Evolutionary conservation across 1,284 basidiomycete species (phyloP), one percentile per base, ranked within the genome.

Genomic region (Uromyces viciae-fabae): DNA sequence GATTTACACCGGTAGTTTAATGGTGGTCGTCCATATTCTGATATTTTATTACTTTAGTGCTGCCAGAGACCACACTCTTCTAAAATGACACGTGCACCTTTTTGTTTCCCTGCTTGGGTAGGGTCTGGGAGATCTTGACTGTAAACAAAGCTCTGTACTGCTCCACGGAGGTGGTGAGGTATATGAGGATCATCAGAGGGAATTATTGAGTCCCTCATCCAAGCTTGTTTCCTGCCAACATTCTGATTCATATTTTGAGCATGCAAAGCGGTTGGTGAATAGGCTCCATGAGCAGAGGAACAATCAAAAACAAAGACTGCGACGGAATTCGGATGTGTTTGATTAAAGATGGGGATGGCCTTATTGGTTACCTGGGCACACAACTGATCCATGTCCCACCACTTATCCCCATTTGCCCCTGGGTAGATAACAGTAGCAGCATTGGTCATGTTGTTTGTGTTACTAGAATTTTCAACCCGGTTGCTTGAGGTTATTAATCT

Each of bases 311-410:
- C 22, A 42, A 64, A 75, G 7, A 75, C 54, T 25, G 31, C 56
- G 15, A 62, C 36, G 14, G 8, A 38, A 25, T 75, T 31, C 3
- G 74, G 56, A 28, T 75, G 74, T 25, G 60, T 40, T 17, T 15
- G 17, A 22, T 75, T 42, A 4, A 75, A 75, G 2, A 64, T 75
- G 4, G 74, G 74, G 17, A 75, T 15, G 3, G n/a, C 52, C n/a
- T 58, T 56, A 4, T 58, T 42, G 36, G 36, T 22, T 40, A 75
- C 33, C 36, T 75, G 56, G 31, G 0, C 31, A 19, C 56, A 60
- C 4, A 75, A 43, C 74, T 75, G 74, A 64, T 17, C 43, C 58
- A 75, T 75, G 15, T 75, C 58, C 73, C 73, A 75, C 40, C 58
- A 75, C 43, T 52, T 5, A 40, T 75, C 36, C 4, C 73, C 73